Evolutionary conservation across 2,329 filamentous ascomycete species (phyloP), one percentile per base, ranked within the genome.

Genomic region (Cadophora malorum): DNA sequence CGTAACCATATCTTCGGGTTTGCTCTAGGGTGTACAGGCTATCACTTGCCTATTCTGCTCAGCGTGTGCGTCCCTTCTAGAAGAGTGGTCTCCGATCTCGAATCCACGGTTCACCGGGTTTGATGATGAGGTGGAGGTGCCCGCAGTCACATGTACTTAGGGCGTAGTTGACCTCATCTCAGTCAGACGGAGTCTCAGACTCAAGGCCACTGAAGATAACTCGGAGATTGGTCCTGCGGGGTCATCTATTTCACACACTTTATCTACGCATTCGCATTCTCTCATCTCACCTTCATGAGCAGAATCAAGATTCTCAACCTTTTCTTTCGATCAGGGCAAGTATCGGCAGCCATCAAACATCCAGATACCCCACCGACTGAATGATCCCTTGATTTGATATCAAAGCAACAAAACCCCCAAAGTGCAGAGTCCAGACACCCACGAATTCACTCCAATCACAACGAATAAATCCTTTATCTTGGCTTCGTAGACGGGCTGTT

Each of bases 21-120:
- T 55, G 12, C 23, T 53, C 10, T 52, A 28, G 21, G n/a, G 31
- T 33, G 31, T 58, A 10, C 7, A 41, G 55, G 21, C 21, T 38
- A 59, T 59, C 55, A 59, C 55, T 59, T 59, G 31, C 55, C 55
- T 59, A 25, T 59, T 59, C 33, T 38, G 55, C 21, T 23, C 55
- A 5, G 19, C 19, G 6, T n/a, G 19, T 21, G 45, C 45, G 6
- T 49, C 25, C 52, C 52, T 55, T 55, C 52, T 33, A 55, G 52
- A 55, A 55, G 14, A 53, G 50, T 53, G 4, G 16, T 45, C 41
- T 33, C 28, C 52, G 14, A 55, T 55, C 52, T 55, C 52, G 12
- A 53, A 25, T 31, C 52, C 52, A 55, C 12, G 23, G 50, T 33
- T 33, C 6, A 21, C 45, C n/a, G 21, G 4, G 14, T 31, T 25